Conservation (phyloP, 371 early-diverging fungal species). For the Circinella minor region DNA sequence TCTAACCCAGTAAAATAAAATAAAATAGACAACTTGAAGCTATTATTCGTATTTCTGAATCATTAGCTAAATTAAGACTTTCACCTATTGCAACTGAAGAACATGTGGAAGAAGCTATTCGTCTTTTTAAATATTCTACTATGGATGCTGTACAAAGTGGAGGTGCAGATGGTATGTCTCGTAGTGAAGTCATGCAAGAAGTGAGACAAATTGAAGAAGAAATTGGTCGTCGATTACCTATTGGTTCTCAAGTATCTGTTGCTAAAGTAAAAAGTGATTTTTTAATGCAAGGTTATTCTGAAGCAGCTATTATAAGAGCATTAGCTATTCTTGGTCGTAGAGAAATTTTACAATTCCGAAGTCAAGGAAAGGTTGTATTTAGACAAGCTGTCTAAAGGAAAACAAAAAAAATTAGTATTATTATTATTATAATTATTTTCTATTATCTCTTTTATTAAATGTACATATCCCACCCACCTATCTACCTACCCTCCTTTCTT, state of each 20-base stretch:
- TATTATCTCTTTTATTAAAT: background rate
- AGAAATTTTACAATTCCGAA: constrained; percentile 84
- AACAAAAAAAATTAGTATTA: background rate
- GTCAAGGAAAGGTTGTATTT: constrained; percentile 67
- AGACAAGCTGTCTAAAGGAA: constrained; percentile 23
- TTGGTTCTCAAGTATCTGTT: constrained; percentile 85
- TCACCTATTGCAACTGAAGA: constrained; percentile 83
- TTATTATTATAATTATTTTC: background rate
- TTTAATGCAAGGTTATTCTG: constrained; percentile 65
- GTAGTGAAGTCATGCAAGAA: constrained; percentile 73
- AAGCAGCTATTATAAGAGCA: constrained; percentile 75
- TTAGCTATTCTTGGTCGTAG: constrained; percentile 82
- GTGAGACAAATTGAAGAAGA: constrained; percentile 83
- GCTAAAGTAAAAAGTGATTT: constrained; percentile 75
- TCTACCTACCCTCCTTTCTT: too few species aligned
- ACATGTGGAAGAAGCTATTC: constrained; percentile 99
- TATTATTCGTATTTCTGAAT: constrained; percentile 98
- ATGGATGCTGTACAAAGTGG: constrained; percentile 95
- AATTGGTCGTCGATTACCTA: constrained; percentile 84
- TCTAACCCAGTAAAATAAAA: background rate
- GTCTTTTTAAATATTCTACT: constrained; percentile 97
- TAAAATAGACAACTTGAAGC: constrained; percentile 95
- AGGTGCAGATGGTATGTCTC: constrained; percentile 77
- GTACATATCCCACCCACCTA: background rate
- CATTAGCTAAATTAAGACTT: constrained; percentile 98